Evolutionary conservation across 768 basidiomycete species (phyloP), one percentile per base, ranked within the genome.

Genomic region (Piloderma croceum): DNA sequence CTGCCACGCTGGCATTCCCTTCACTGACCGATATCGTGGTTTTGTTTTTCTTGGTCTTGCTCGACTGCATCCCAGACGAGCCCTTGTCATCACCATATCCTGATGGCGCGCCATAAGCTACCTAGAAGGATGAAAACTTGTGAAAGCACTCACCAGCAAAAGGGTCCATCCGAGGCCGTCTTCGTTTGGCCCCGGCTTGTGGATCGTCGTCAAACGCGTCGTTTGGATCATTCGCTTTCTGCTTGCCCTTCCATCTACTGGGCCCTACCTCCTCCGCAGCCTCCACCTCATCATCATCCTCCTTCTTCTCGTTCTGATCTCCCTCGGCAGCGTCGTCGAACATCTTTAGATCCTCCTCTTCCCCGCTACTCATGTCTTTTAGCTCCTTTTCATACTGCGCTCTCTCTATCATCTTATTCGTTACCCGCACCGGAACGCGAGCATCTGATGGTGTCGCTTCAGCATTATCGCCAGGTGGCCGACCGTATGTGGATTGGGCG

Each of bases 321-420:
- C 18, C 25, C 11, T 58, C 60, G n/a, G n/a, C n/a, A n/a, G n/a
- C n/a, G 6, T 59, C 56, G 27, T 60, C 61, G 27, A 70, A 60
- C 4, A 73, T 54, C 37, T 61, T 49, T 17, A 71, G 45, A 4
- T 63, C 68, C 31, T 52, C 59, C 7, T 67, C 70, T 37, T 72
- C 74, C 35, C 69, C 70, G 24, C 59, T 53, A 5, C 44, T 62
- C 13, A 57, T 36, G 41, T 74, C 74, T 31, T 67, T 66, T 25
- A 84, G 49, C 38, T 76, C 63, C 48, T 68, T 67, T 52, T 83
- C 73, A 49, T 85, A 83, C 45, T 77, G 67, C 36, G 73, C 77
- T 2, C 84, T 73, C 41, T 75, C 79, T n/a, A 67, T 50, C 82
- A 87, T 89, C 60, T 88, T 89, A 48, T 64, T 68, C 3, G 86